Percentiles rank a stretch among this genome's conserved stretches.
phyloP scores from a whole-genome alignment of 75 land plant species.

The Gnetum montanum region DNA sequence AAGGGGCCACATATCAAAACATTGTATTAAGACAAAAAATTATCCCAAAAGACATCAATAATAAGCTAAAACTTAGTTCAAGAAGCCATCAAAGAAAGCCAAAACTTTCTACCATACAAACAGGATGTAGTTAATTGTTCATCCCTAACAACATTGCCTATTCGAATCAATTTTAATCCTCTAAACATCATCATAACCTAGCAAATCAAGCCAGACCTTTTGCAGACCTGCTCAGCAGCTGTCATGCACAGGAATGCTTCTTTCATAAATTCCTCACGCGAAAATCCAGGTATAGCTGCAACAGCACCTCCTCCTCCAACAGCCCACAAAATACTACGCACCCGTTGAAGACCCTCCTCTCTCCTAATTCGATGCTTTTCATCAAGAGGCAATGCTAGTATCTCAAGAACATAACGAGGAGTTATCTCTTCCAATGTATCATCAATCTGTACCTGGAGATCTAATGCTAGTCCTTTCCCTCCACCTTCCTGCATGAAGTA shows the following conservation, averaged over 20 bases:
- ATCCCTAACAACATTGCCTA: too few species aligned
- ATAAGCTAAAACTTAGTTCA: too few species aligned
- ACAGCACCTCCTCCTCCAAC: conserved; percentile 81
- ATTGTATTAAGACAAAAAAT: not conserved
- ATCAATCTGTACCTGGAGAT: conserved; percentile 80
- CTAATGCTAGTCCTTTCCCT: conserved; percentile 71
- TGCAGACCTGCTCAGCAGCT: conserved; percentile 71
- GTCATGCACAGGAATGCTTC: conserved; percentile 85
- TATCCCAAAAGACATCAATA: too few species aligned
- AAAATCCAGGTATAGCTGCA: conserved; percentile 73
- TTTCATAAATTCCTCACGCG: conserved; percentile 82
- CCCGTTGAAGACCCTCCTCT: conserved; percentile 73
- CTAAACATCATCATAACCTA: conserved; percentile 8
- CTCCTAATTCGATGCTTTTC: conserved; percentile 40
- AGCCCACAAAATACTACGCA: conserved; percentile 81
- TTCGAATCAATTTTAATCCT: too few species aligned
- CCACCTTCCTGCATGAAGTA: conserved; percentile 91
- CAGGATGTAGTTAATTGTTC: too few species aligned
- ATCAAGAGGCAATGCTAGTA: conserved; percentile 77
- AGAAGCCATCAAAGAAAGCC: too few species aligned
- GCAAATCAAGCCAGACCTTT: conserved; percentile 10
- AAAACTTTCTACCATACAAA: too few species aligned
- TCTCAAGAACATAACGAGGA: conserved; percentile 82
- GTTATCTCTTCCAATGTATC: conserved; percentile 89
- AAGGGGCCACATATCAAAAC: not conserved